phyloP scores from a whole-genome alignment of 306 rosid genomes.

The Senna siamea region DNA sequence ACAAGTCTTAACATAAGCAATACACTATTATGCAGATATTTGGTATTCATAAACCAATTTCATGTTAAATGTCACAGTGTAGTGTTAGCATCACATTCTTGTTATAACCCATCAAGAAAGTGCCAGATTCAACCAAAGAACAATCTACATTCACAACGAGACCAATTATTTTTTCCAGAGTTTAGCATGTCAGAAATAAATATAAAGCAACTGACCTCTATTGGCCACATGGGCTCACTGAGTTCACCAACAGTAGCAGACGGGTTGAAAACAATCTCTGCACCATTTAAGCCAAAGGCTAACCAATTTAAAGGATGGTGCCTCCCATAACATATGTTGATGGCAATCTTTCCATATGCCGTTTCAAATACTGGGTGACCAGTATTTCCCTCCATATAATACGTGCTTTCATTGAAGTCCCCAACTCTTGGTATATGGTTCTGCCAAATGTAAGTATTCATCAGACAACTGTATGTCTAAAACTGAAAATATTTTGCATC shows the following conservation, averaged over 20 bases:
- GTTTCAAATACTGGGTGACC: constrained; percentile 97
- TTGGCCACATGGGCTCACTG: constrained; percentile 97
- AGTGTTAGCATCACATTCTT: background rate
- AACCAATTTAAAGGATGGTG: constrained; percentile 96
- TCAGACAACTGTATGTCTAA: background rate
- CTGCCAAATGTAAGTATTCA: constrained; percentile 50
- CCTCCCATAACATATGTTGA: constrained; percentile 91
- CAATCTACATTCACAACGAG: no score
- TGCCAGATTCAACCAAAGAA: no score
- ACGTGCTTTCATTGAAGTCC: constrained; percentile 94
- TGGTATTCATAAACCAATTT: no score
- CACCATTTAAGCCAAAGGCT: constrained; percentile 93
- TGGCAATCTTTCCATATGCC: constrained; percentile 79
- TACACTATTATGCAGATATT: background rate
- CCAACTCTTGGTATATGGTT: constrained; percentile 95
- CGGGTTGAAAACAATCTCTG: constrained; percentile 97
- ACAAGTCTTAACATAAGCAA: constrained; percentile 4
- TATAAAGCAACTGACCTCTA: constrained; percentile 65
- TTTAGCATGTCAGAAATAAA: background rate
- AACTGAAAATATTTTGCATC: no score
- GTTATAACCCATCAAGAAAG: no score
- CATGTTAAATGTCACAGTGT: no score
- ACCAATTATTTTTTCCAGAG: no score
- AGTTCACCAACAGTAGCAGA: constrained; percentile 95
- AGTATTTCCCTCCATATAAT: constrained; percentile 94